Conservation (phyloP, 2,329 filamentous ascomycete genomes). For the Penicillium sclerotiorum region DNA sequence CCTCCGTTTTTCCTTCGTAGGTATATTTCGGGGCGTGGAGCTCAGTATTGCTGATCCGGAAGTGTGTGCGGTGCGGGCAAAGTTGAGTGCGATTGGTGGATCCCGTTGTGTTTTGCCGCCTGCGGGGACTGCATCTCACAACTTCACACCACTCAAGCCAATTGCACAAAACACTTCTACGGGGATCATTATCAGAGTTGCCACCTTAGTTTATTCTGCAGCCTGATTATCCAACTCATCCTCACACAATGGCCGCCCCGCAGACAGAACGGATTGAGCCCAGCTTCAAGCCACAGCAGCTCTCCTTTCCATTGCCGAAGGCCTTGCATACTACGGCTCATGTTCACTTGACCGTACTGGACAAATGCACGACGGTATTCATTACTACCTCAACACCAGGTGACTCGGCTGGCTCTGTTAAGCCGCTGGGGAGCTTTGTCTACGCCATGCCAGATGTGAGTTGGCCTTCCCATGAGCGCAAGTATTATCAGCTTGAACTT, state of each 20-base stretch:
- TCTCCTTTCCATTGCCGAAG: conserved; percentile 61
- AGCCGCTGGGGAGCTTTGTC: conserved; percentile 82
- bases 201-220: too few species aligned
- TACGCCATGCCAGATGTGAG: conserved; percentile 89
- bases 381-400: conserved; percentile 57
- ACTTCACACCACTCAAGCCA: conserved; percentile 10
- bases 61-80: conserved; percentile 18
- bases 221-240: neutral
- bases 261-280: conserved; percentile 25
- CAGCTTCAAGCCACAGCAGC: conserved; percentile 51
- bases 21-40: neutral
- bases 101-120: conserved; percentile 13
- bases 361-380: conserved; percentile 58
- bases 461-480: conserved; percentile 4
- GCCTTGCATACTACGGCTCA: conserved; percentile 61
- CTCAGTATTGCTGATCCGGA: neutral
- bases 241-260: conserved; percentile 15
- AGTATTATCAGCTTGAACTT: too few species aligned
- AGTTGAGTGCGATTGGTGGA: conserved; percentile 23
- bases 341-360: conserved; percentile 59
- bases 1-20: conserved; percentile 7
- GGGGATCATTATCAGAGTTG: too few species aligned
- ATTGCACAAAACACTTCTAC: too few species aligned
- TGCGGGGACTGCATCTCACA: conserved; percentile 8
- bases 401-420: conserved; percentile 39